Conservation (phyloP, 768 basidiomycete species). For the Boletus patriciae region DNA sequence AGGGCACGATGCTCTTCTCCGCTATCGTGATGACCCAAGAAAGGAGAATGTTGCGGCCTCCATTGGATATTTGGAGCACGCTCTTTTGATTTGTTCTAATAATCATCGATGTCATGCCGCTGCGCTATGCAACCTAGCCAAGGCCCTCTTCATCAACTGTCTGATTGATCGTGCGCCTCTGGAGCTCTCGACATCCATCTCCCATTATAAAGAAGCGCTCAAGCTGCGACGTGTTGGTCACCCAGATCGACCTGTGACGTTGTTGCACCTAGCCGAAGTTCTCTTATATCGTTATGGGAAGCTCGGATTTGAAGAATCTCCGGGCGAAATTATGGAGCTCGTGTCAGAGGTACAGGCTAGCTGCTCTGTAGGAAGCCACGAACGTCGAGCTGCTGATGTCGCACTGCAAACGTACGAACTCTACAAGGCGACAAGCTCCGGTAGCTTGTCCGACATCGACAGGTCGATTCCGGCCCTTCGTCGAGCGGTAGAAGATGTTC, state of each 20-base stretch:
- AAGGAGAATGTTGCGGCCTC: not conserved
- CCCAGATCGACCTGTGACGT: not conserved
- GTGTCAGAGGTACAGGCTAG: no score
- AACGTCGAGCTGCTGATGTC: no score
- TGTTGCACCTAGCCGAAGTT: no score
- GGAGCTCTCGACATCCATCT: not conserved
- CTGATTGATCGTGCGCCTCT: not conserved
- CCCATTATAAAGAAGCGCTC: slow-evolving; percentile 9
- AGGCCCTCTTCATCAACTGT: not conserved
- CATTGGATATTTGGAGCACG: slow-evolving; percentile 1
- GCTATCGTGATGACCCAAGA: not conserved
- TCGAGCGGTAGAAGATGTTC: no score
- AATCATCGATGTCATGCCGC: not conserved
- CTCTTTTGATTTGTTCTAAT: not conserved
- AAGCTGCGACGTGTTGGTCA: not conserved
- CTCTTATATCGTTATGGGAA: no score
- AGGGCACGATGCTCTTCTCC: slow-evolving; percentile 1
- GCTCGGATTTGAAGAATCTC: no score
- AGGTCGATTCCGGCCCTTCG: no score
- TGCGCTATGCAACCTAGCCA: slow-evolving; percentile 13
- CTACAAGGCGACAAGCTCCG: no score
- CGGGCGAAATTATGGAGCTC: no score
- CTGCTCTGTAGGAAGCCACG: no score
- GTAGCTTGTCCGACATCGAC: no score
- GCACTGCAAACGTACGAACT: no score